Evolutionary conservation across 257 asterid genomes (phyloP), one percentile per base, ranked within the genome.

Genomic region (Vinca minor): DNA sequence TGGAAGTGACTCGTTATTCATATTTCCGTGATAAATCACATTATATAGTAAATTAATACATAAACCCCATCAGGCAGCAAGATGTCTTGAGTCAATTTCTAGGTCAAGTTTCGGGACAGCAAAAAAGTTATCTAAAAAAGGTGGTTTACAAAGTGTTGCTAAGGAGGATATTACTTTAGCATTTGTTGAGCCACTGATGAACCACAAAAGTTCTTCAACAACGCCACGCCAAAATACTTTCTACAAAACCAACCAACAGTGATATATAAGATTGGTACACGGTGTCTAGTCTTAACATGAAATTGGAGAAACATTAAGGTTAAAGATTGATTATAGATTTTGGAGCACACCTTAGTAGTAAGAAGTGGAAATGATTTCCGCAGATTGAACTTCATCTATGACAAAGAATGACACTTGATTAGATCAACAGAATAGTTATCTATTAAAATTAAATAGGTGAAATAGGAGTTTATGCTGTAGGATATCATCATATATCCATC

Each of bases 171-270:
- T 73, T 78, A 89, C 98, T 87, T 84, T 93, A 34, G 96, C 96
- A 89, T 82, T 93, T 67, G 99, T 89, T 34, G 96, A 87, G 53
- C 99, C 99, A 76, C 97, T 93, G 71, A 93, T 80, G 79, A 93
- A 93, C 99, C 99, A 89, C 80, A 93, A 69, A 68, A 93, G 95
- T 76, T 93, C 99, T 82, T 93, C 99, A 73, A 93, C 86, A 73
- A 93, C 96, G 41, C 96, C 97, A 38, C 91, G 82, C 99, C 99
- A 93, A 69, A 87, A 89, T 25, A 93, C 93, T 81, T 85, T 84
- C 97, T 93, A 55, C 65, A 71, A 50, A 69, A 23, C 29, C 39
- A 34, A 67, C 49, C 13, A 62, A 62, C 57, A 21, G 41, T 2
- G 9, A 21, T 12, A n/a, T 31, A 52, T 59, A 20, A 49, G 23